These are phyloP conservation scores for Microglena sp. DNA, from an alignment of 139 green algal species.

Conservation along the genomic window DNA sequence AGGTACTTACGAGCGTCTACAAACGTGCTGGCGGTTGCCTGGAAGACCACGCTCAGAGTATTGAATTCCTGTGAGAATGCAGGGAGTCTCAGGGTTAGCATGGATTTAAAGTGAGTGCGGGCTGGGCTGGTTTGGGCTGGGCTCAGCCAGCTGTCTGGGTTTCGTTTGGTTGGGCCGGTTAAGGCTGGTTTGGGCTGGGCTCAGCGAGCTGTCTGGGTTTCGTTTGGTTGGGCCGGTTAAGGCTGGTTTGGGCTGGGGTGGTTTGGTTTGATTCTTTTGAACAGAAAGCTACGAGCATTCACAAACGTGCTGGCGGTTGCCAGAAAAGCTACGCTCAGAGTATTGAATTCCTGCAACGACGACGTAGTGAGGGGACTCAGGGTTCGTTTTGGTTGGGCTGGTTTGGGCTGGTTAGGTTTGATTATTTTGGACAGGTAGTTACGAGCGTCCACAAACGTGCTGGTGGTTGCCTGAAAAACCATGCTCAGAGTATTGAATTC, in stretches of 20 bases:
- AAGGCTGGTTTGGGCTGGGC: no score
- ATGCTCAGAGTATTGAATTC: slow-evolving; percentile 22
- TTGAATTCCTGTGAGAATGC: slow-evolving; percentile 96
- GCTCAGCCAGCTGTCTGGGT: no score
- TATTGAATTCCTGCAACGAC: slow-evolving; percentile 93
- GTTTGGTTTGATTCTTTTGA: no score
- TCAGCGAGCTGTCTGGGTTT: no score
- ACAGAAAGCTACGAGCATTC: slow-evolving; percentile 11
- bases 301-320: slow-evolving; percentile 44
- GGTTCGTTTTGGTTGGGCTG: not conserved
- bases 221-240: no score
- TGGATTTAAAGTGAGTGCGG: no score
- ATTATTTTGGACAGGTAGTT: not conserved
- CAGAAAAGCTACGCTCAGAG: slow-evolving; percentile 72
- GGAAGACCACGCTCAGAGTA: slow-evolving; percentile 75
- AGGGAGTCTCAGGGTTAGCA: no score
- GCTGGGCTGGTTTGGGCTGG: no score
- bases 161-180: no score
- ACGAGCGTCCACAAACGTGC: slow-evolving; percentile 10
- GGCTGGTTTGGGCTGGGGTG: no score
- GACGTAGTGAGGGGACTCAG: no score
- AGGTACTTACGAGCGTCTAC: slow-evolving; percentile 21
- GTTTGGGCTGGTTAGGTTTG: not conserved
- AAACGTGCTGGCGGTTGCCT: slow-evolving; percentile 44
- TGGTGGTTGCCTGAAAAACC: slow-evolving; percentile 11